Base-by-base conservation (phyloP, 2,329 filamentous ascomycete species). In the Colletotrichum navitas region DNA sequence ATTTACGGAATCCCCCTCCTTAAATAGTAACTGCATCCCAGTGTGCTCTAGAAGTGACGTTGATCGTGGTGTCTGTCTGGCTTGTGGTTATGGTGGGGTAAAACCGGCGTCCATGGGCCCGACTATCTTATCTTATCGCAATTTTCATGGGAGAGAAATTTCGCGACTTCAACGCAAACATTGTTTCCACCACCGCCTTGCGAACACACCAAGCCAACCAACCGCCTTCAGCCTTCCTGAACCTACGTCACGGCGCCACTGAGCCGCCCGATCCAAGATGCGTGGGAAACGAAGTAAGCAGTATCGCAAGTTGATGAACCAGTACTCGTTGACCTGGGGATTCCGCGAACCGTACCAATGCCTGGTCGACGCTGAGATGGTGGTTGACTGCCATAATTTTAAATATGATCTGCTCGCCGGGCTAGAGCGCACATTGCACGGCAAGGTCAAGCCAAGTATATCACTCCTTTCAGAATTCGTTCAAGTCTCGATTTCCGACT, bases 311-410 rank as follows among this genome's bases (percentile, higher is more conserved):
- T 90, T 98, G 78, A 97, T 99, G 91, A 92, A 94, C 83, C 92
- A 95, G 79, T 97, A 95, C 87, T 90, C 91, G 79, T 88, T 95
- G 81, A 91, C 90, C 72, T 98, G 97, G 80, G 92, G 93, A 72
- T 98, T 98, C 81, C 93, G 95, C 76, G 93, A 96, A 83, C 94
- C 96, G 14, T 98, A 98, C 83, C 96, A 98, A 84, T 92, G 97
- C 63, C 85, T 97, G 54, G 91, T 98, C 73, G 95, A 97, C 79
- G 93, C 94, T 71, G 90, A 94, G 74, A 93, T 98, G 76, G 88
- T 98, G 63, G 88, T 89, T 78, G 94, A 97, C 80, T 91, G 94
- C 29, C 90, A 92, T 75, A 89, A 90, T 61, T 96, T 93, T 85
- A 96, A 95, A 78, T 97, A 98, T 92, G 93, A 97, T 73, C 85